These are phyloP conservation scores for Nicotiana otophora DNA, from an alignment of 257 asterid genomes.

Conservation along the genomic window DNA sequence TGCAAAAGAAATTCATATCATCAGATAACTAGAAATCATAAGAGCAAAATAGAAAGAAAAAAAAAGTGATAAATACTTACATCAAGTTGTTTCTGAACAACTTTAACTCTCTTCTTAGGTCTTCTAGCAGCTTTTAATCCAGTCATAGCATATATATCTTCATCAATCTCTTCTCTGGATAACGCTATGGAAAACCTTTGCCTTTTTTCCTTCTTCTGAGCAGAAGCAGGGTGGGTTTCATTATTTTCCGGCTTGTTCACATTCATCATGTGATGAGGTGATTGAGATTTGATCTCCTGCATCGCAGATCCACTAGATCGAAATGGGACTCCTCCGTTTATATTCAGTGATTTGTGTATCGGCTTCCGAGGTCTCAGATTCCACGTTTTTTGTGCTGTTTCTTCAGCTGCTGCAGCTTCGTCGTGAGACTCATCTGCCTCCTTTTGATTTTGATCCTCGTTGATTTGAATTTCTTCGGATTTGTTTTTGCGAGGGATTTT, in stretches of 20 bases:
- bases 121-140: constrained; percentile 59
- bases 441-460: neutral
- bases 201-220: constrained; percentile 33
- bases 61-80: constrained; percentile 27
- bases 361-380: constrained; percentile 57
- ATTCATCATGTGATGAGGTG: constrained; percentile 24
- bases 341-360: constrained; percentile 17
- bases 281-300: constrained; percentile 37
- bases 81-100: constrained; percentile 46
- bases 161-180: constrained; percentile 53
- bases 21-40: neutral
- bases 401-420: constrained; percentile 26
- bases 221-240: constrained; percentile 20
- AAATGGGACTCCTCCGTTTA: constrained; percentile 9
- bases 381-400: constrained; percentile 34
- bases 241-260: constrained; percentile 23
- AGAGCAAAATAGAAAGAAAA: neutral
- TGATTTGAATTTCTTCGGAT: constrained; percentile 4
- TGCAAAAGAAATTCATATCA: constrained; percentile 17
- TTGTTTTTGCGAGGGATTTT: constrained; percentile 26
- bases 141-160: constrained; percentile 42
- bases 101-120: constrained; percentile 52
- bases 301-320: neutral
- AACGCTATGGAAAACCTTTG: constrained; percentile 27
- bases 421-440: constrained; percentile 11